Base-by-base conservation (phyloP, 495 filamentous ascomycete species). In the Neurospora hispaniola region DNA sequence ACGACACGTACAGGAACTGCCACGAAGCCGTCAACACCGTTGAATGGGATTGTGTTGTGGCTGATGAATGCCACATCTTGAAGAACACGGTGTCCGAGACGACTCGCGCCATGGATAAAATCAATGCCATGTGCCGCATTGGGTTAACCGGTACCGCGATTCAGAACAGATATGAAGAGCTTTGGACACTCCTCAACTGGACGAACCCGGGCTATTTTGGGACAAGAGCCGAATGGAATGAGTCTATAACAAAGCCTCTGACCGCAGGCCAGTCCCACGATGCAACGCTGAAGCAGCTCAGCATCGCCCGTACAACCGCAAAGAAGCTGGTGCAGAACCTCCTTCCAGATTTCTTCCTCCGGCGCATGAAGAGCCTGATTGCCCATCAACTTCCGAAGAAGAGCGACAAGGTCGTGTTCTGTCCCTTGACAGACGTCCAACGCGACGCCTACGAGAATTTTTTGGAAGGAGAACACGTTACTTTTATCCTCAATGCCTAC, bases 101-200 rank as follows among this genome's bases (percentile, higher is more conserved):
- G 8, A 97, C 96, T 0, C 86, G 91, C 75, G 88, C 93, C 2
- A 96, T 99, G 93, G 94, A 96, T 75, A 86, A 93, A 71, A 85
- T 98, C 75, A 99, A 99, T 77, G 88, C 96, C 11, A 88, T 99
- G 35, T 98, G 96, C 77, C 86, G 96, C 31, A 96, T 99, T 72
- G 96, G 96, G 0, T 83, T 99, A 35, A 98, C 96, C 0, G 96
- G 96, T 8, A 99, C 96, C 6, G 96, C 96, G 10, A 98, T 99
- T 20, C 96, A 99, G 74, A 99, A 99, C 79, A 95, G 94, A 75
- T 99, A 99, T 79, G 93, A 97, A 77, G 96, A 99, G 80, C 87
- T 99, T 2, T 99, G 96, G 96, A 96, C 94, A 4, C 85, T 99
- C 4, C 83, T 99, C 14, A 98, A 98, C 81, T 99, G 96, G 96